Conservation (phyloP, 345 rosid genomes). For the Conringia planisiliqua region DNA sequence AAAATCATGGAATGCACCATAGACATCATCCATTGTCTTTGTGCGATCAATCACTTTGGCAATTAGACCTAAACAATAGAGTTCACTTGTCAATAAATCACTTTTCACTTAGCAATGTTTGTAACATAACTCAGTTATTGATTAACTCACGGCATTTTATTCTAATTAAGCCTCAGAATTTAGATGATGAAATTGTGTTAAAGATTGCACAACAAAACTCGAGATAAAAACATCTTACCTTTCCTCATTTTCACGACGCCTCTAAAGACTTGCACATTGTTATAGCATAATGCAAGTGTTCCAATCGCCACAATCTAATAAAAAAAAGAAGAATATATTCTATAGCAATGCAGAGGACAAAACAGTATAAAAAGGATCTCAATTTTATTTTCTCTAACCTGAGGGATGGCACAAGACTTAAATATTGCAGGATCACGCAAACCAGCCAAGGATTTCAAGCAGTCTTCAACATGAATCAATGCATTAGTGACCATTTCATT, state of each 20-base stretch:
- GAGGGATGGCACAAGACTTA: constrained; percentile 82
- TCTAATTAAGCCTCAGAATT: not conserved
- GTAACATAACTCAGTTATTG: not conserved
- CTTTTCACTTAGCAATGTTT: not conserved
- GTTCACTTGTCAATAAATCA: not conserved
- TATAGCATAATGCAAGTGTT: constrained; percentile 78
- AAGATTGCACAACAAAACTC: not conserved
- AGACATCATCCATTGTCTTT: constrained; percentile 74
- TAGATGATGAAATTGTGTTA: not conserved
- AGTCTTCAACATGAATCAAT: constrained; percentile 68
- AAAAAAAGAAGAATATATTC: not conserved
- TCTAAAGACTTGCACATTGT: constrained; percentile 83
- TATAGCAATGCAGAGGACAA: not conserved
- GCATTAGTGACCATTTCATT: constrained; percentile 92
- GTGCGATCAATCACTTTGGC: constrained; percentile 75
- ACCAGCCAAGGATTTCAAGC: constrained; percentile 54
- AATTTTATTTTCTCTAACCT: constrained; percentile 35
- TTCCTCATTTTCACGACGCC: constrained; percentile 87
- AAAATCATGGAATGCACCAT: constrained; percentile 72
- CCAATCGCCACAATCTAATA: constrained; percentile 82
- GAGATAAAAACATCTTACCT: constrained; percentile 45
- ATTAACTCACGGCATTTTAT: not conserved
- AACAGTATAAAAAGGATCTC: not conserved
- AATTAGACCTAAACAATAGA: constrained; percentile 54
- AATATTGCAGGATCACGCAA: constrained; percentile 61